Conservation (phyloP, 495 filamentous ascomycete species). For the Aspergillus ostianus region DNA sequence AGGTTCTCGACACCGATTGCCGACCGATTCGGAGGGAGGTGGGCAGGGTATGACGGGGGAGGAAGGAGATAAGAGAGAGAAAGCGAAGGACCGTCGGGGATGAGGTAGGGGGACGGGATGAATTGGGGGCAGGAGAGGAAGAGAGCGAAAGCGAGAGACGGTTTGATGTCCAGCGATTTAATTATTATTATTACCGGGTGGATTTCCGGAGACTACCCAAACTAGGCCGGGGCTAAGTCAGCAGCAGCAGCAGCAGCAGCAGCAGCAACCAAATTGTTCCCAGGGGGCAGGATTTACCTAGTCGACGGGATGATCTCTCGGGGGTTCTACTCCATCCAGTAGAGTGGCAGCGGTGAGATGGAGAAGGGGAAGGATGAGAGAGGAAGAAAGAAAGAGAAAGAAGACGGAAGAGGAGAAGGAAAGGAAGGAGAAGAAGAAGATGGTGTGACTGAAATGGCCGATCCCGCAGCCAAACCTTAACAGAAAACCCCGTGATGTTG, state of each 20-base stretch:
- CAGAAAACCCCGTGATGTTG: background rate
- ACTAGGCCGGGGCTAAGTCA: conserved; percentile 7
- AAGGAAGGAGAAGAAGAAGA: background rate
- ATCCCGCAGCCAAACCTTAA: background rate
- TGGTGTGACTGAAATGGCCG: conserved; percentile 1
- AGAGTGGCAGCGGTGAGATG: background rate
- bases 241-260: background rate
- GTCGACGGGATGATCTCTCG: too few species aligned
- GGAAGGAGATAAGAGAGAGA: background rate
- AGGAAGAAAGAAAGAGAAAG: conserved; percentile 14
- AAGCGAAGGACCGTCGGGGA: background rate
- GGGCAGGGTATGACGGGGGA: background rate
- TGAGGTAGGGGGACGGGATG: background rate
- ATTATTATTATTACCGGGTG: background rate
- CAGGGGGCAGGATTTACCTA: too few species aligned
- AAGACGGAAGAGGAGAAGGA: conserved; percentile 7
- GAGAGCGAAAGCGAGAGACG: conserved; percentile 1
- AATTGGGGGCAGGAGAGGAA: conserved; percentile 4
- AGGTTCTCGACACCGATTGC: conserved; percentile 27
- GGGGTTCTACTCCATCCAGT: too few species aligned
- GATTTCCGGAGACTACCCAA: conserved; percentile 7
- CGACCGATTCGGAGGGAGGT: conserved; percentile 17
- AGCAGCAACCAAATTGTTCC: too few species aligned
- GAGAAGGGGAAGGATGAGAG: conserved; percentile 12
- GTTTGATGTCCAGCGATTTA: conserved; percentile 7